Percentiles rank a stretch among this genome's conserved stretches.
Conservation (phyloP, 192 early-diverging fungal species). For the Backusella morwellensis region DNA sequence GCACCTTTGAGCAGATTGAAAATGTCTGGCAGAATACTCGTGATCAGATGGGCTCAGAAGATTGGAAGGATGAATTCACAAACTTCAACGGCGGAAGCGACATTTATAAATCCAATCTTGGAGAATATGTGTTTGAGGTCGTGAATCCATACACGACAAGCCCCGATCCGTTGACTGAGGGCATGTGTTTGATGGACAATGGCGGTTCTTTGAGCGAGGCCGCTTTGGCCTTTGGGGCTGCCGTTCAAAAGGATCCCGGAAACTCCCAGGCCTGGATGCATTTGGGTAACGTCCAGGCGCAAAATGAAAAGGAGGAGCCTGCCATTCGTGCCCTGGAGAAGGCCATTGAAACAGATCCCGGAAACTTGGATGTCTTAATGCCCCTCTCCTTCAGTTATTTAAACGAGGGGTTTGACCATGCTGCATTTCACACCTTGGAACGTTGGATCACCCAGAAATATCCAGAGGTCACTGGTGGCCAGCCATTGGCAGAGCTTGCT, state of each 20-base stretch:
- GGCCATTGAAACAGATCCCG: constrained; percentile 75
- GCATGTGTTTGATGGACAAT: constrained; percentile 47
- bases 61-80: constrained; percentile 51
- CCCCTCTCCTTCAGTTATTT: constrained; percentile 92
- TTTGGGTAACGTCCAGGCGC: constrained; percentile 92
- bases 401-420: constrained; percentile 87
- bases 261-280: constrained; percentile 86
- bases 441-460: constrained; percentile 85
- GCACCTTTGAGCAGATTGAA: constrained; percentile 45
- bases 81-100: constrained; percentile 38
- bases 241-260: constrained; percentile 72
- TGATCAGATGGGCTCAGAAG: constrained; percentile 15
- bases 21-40: constrained; percentile 48
- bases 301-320: constrained; percentile 96
- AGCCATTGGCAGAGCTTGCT: constrained; percentile 28
- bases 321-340: constrained; percentile 92
- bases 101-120: constrained; percentile 62
- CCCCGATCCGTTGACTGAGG: constrained; percentile 61
- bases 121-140: constrained; percentile 80
- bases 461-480: constrained; percentile 39
- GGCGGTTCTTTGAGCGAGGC: constrained; percentile 76
- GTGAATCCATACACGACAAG: constrained; percentile 71
- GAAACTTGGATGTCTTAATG: constrained; percentile 62
- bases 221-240: constrained; percentile 90
- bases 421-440: constrained; percentile 89